A percentile compares a stretch with the other conserved stretches of the same genome.
Conservation (phyloP, 192 early-diverging fungal genomes). For the Umbelopsis isabellina region DNA sequence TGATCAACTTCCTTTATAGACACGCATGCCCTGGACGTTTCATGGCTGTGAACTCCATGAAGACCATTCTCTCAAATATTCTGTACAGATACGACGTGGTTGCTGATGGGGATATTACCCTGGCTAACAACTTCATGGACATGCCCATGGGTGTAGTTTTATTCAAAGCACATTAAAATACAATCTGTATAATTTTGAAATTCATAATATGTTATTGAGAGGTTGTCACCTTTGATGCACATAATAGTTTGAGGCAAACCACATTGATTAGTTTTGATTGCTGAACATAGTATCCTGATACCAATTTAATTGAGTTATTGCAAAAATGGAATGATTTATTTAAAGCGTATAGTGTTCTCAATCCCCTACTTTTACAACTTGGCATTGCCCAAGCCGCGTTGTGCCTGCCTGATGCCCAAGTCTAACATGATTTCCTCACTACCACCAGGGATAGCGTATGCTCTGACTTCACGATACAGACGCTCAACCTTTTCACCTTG, state of each 20-base stretch:
- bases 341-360: no score
- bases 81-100: neutral
- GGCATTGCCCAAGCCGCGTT: slow-evolving; percentile 30
- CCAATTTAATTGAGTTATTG: no score
- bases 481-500: slow-evolving; percentile 78
- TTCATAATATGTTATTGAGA: no score
- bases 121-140: neutral
- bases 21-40: slow-evolving; percentile 55
- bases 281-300: no score
- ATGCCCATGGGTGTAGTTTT: slow-evolving; percentile 6
- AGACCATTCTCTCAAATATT: neutral
- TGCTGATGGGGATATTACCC: neutral
- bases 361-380: neutral
- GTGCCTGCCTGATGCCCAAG: slow-evolving; percentile 64
- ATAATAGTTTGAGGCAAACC: no score
- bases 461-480: slow-evolving; percentile 83
- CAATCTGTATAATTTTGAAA: no score
- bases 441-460: slow-evolving; percentile 85
- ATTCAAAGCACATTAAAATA: neutral
- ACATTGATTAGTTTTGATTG: no score
- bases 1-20: slow-evolving; percentile 12
- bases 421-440: slow-evolving; percentile 79
- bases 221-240: no score
- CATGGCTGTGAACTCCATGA: slow-evolving; percentile 14
- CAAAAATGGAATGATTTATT: neutral